Evolutionary conservation across 352 stramenopile species (phyloP), one percentile per base, ranked within the genome.

Genomic region (Phytophthora foliorum): DNA sequence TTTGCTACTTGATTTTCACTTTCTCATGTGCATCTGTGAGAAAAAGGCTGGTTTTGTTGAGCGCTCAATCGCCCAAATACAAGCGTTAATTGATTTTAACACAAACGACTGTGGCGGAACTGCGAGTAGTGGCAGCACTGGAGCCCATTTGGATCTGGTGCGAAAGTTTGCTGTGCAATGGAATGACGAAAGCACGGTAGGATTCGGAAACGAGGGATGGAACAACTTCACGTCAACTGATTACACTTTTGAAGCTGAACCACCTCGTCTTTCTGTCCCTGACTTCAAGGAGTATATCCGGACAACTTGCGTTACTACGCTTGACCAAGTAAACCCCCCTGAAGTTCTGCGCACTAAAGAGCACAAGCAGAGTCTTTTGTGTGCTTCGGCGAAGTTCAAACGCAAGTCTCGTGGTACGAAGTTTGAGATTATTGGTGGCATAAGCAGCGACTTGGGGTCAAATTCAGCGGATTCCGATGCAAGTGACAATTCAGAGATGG

Each of bases 1-100:
- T 11, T 19, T 63, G 9, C 45, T 91, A 17, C 51, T 91, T 17
- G 24, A 63, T 22, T 90, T 93, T 31, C 83, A 93, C 48, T 57
- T 62, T 14, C 62, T 75, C 3, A 80, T 93, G 72, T 86, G 80
- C 56, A 38, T 44, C 1, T 75, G 92, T 29, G 87, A 96, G 58
- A 48, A 63, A 17, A 81, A 80, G 24, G 73, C 80, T 6, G 89
- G 87, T 0, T 91, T 88, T 60, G 45, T 69, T 0, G 89, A 96
- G 52, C 81, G 86, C 17, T 76, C 81, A 4, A 73, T 96, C 14
- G 67, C 81, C n/a, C 81, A 92, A 14, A 29, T 88, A 3, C 86
- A 94, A 74, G 88, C 87, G 17, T 41, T 94, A 24, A 41, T 91
- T 25, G 80, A 77, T 49, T 83, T 93, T 42, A 88, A 77, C 27